These are phyloP conservation scores for Ophiocordyceps camponoti-floridani DNA, from an alignment of 2,329 filamentous ascomycete genomes.

Conservation along the genomic window DNA sequence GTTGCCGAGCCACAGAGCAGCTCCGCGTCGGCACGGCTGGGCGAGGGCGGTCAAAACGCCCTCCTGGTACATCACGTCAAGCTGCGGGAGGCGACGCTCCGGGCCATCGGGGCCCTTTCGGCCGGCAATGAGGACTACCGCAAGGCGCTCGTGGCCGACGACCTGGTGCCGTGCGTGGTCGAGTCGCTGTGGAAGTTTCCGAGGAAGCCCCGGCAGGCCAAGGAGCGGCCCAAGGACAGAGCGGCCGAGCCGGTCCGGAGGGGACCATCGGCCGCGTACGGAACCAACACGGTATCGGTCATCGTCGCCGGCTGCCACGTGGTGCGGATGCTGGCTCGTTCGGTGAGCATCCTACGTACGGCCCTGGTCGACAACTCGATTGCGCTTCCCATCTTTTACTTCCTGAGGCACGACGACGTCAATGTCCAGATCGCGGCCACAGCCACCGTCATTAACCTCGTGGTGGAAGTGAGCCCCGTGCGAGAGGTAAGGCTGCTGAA, in stretches of 20 bases:
- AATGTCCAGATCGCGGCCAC: slow-evolving; percentile 78
- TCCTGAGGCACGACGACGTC: slow-evolving; percentile 57
- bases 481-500: slow-evolving; percentile 39
- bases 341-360: slow-evolving; percentile 68
- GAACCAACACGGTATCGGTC: slow-evolving; percentile 57
- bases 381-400: slow-evolving; percentile 54
- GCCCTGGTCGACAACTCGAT: slow-evolving; percentile 75
- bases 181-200: slow-evolving; percentile 52
- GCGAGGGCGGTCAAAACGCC: slow-evolving; percentile 41
- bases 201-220: slow-evolving; percentile 25
- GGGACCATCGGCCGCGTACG: slow-evolving; percentile 31
- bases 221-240: slow-evolving; percentile 22
- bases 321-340: slow-evolving; percentile 65
- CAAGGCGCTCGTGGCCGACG: slow-evolving; percentile 65
- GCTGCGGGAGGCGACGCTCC: slow-evolving; percentile 58
- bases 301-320: slow-evolving; percentile 74
- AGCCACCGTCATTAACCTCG: slow-evolving; percentile 66
- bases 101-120: slow-evolving; percentile 65
- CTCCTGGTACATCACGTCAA: slow-evolving; percentile 50
- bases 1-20: slow-evolving; percentile 15
- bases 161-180: slow-evolving; percentile 65
- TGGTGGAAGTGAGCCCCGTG: slow-evolving; percentile 82
- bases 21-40: slow-evolving; percentile 29
- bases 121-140: slow-evolving; percentile 70
- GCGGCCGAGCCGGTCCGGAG: slow-evolving; percentile 11